These are phyloP conservation scores for Phytophthora crassamura DNA, from an alignment of 352 stramenopile species.

Conservation along the genomic window DNA sequence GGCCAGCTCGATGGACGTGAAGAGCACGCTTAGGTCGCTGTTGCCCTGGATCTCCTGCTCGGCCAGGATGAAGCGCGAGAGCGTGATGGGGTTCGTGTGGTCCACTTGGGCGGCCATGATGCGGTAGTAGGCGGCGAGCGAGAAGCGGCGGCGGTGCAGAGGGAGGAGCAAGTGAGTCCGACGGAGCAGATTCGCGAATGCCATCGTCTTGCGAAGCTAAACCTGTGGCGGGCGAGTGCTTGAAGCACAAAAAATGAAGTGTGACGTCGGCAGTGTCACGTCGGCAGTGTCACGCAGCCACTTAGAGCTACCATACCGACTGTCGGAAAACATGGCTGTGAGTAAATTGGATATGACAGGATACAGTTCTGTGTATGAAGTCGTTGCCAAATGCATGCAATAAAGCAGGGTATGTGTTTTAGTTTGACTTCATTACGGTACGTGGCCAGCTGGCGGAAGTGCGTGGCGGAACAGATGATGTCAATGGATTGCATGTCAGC, in stretches of 20 bases:
- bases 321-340: background rate
- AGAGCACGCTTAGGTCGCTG: constrained; percentile 94
- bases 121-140: constrained; percentile 7
- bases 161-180: constrained; percentile 14
- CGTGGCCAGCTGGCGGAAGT: constrained; percentile 21
- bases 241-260: constrained; percentile 29
- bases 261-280: no score
- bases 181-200: constrained; percentile 37
- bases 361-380: background rate
- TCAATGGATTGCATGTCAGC: background rate
- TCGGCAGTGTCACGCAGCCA: constrained; percentile 32
- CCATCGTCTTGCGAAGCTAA: background rate
- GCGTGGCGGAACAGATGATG: constrained; percentile 14
- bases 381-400: no score
- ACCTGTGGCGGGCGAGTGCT: constrained; percentile 6
- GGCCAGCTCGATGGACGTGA: constrained; percentile 95
- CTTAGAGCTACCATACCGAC: background rate
- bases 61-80: constrained; percentile 94
- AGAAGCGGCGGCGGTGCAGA: background rate
- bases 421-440: no score
- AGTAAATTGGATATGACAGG: background rate
- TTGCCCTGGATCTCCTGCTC: constrained; percentile 95
- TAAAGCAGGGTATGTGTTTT: no score
- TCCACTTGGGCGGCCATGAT: constrained; percentile 53
- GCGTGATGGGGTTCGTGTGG: constrained; percentile 91